These are phyloP conservation scores for Fagopyrum homotropicum DNA, from an alignment of 148 eudicot genomes.

Conservation along the genomic window DNA sequence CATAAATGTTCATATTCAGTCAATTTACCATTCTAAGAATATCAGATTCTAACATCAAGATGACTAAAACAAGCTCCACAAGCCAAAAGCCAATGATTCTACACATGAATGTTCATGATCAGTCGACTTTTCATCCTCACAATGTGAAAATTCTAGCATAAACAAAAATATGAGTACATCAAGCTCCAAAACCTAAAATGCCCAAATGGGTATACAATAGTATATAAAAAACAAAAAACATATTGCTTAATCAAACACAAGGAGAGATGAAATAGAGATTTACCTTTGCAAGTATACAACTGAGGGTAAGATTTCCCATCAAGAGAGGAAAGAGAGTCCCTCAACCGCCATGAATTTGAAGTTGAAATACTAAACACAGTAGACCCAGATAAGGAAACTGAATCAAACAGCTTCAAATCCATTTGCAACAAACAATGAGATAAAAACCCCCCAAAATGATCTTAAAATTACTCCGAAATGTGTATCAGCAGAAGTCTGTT, in stretches of 20 bases:
- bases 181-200: neutral
- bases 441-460: neutral
- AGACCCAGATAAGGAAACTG: slow-evolving; percentile 22
- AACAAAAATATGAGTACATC: too few species aligned
- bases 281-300: slow-evolving; percentile 35
- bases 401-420: slow-evolving; percentile 31
- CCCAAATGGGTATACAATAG: neutral
- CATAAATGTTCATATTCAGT: too few species aligned
- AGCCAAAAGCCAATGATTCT: too few species aligned
- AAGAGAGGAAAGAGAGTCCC: slow-evolving; percentile 19
- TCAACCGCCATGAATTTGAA: slow-evolving; percentile 18
- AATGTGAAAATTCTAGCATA: too few species aligned
- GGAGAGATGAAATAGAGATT: neutral
- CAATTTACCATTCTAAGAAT: neutral
- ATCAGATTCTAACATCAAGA: neutral
- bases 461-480: neutral
- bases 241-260: neutral
- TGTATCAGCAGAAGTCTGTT: neutral
- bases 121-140: too few species aligned
- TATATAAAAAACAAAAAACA: neutral
- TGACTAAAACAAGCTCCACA: too few species aligned
- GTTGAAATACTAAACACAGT: slow-evolving; percentile 2
- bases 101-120: too few species aligned
- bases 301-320: slow-evolving; percentile 13
- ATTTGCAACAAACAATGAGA: slow-evolving; percentile 9